Percentiles rank a stretch among this genome's conserved stretches.
Conservation (phyloP, 164 flowering plant genomes). For the Nymphaea thermarum region DNA sequence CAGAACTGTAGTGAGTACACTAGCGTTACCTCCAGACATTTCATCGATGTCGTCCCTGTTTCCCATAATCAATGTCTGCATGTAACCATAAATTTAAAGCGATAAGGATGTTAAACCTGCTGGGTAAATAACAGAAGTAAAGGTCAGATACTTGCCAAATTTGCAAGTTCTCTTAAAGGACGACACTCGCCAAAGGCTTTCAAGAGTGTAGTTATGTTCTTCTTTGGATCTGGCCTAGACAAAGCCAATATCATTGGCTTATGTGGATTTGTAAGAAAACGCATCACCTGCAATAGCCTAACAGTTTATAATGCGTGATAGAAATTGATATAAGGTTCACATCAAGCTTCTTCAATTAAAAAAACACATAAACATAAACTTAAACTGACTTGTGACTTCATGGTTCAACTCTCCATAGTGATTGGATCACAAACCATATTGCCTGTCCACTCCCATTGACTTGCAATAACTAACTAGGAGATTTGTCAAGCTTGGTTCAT, state of each 20-base stretch:
- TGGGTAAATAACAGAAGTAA: background rate
- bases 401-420: too few relatives aligned
- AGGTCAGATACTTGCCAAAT: conserved; percentile 48
- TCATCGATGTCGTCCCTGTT: conserved; percentile 90
- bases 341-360: too few relatives aligned
- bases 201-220: conserved; percentile 81
- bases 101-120: background rate
- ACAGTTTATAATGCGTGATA: background rate
- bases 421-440: too few relatives aligned
- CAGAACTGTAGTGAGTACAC: conserved; percentile 70
- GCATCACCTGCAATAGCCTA: conserved; percentile 53
- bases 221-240: conserved; percentile 93
- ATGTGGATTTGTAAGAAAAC: conserved; percentile 87
- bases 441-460: too few relatives aligned
- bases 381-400: too few relatives aligned
- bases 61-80: conserved; percentile 88
- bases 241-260: conserved; percentile 92
- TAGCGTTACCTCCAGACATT: conserved; percentile 74
- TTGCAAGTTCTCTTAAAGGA: conserved; percentile 80
- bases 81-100: conserved; percentile 2
- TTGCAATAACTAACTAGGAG: too few relatives aligned
- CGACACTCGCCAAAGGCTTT: conserved; percentile 95
- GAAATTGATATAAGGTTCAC: too few relatives aligned
- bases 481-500: too few relatives aligned
- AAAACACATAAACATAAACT: too few relatives aligned